Conservation (phyloP, 2,329 filamentous ascomycete genomes). For the Cercospora sp. region DNA sequence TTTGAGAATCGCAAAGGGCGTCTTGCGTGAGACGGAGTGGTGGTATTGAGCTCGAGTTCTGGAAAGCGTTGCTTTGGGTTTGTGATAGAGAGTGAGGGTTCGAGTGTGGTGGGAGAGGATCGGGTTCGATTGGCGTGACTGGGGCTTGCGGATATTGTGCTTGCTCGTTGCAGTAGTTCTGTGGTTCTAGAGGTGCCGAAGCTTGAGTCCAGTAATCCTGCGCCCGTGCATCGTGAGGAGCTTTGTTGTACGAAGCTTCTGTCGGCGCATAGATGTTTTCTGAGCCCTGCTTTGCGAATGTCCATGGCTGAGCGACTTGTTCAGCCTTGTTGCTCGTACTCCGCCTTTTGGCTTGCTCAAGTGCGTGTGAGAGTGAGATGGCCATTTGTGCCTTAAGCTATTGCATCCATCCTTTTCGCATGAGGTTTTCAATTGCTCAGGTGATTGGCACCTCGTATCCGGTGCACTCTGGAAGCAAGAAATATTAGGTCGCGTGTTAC, state of each 20-base stretch:
- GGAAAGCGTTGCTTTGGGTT: conserved; percentile 24
- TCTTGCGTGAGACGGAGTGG: conserved; percentile 25
- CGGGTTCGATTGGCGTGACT: conserved; percentile 23
- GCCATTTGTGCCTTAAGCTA: conserved; percentile 17
- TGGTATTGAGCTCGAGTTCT: conserved; percentile 22
- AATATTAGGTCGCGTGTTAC: neutral
- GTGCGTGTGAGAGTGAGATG: conserved; percentile 18
- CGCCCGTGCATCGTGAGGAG: neutral
- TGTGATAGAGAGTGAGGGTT: conserved; percentile 28
- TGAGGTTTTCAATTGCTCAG: neutral
- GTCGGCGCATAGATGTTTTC: conserved; percentile 17
- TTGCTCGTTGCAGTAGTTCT: neutral
- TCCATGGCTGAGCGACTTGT: conserved; percentile 6
- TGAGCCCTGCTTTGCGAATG: conserved; percentile 14
- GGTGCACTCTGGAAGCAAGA: neutral
- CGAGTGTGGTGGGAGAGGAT: conserved; percentile 29
- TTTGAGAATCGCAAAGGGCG: conserved; percentile 22
- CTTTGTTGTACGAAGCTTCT: neutral
- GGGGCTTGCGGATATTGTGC: neutral
- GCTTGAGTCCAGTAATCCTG: neutral
- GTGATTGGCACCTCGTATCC: neutral
- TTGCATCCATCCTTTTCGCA: neutral
- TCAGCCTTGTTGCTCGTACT: conserved; percentile 10
- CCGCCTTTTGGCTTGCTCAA: conserved; percentile 7
- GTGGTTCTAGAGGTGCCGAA: conserved; percentile 5